A percentile compares a stretch with the other conserved stretches of the same genome.
Conservation (phyloP, 306 rosid genomes). For the Trifolium dubium region DNA sequence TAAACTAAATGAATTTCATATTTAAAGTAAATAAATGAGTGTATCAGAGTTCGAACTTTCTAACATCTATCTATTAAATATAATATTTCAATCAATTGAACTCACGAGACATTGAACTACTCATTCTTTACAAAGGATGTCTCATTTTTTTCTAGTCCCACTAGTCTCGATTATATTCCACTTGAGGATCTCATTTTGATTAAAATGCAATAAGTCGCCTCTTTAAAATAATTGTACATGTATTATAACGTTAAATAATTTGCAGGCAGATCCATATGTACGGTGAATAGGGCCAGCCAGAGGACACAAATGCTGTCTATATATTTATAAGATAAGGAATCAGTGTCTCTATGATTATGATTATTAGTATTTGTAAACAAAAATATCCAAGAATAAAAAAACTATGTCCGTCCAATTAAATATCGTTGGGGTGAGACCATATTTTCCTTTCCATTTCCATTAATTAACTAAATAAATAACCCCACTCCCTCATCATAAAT, state of each 20-base stretch:
- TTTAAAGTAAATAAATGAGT: too few relatives aligned
- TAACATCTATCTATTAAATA: too few relatives aligned
- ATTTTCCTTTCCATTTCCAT: conserved; percentile 33
- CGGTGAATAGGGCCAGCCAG: conserved; percentile 25
- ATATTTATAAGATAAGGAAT: conserved; percentile 47
- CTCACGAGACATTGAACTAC: too few relatives aligned
- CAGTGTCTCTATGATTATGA: conserved; percentile 23
- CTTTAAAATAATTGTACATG: not conserved
- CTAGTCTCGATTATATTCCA: too few relatives aligned
- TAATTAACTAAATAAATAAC: conserved; percentile 48
- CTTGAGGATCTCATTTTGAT: too few relatives aligned
- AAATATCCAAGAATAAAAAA: conserved; percentile 53
- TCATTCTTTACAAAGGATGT: too few relatives aligned
- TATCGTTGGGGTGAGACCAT: conserved; percentile 63
- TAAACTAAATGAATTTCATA: too few relatives aligned
- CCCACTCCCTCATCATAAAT: conserved; percentile 53
- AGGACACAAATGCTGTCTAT: conserved; percentile 41
- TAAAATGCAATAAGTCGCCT: too few relatives aligned
- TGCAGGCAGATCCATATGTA: conserved; percentile 38
- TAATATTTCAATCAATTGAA: too few relatives aligned
- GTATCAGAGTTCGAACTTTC: too few relatives aligned
- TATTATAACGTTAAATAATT: conserved; percentile 32
- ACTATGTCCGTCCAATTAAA: conserved; percentile 59
- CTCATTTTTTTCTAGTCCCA: too few relatives aligned
- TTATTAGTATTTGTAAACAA: not conserved